Evolutionary conservation across 2,329 filamentous ascomycete genomes (phyloP).

Genomic region (Atkinsonella texensis): DNA sequence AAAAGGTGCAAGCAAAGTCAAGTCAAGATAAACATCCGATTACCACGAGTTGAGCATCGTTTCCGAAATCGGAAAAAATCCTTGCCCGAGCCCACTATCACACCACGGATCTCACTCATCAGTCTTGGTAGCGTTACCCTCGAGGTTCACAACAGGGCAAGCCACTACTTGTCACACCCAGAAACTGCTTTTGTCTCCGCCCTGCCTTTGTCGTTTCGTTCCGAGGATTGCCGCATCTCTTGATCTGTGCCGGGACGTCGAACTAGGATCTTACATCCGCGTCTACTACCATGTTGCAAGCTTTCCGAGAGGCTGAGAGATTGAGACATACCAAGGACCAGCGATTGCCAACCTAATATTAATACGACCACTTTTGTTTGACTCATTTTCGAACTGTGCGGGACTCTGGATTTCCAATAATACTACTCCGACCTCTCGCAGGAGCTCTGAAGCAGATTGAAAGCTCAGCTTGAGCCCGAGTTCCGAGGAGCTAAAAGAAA

Average conservation of each 20-base stretch:
- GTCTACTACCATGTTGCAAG: constrained; percentile 1
- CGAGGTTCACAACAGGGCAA: constrained; percentile 4
- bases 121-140: not conserved
- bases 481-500: too few species aligned
- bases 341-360: not conserved
- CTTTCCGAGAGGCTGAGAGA: not conserved
- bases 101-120: not conserved
- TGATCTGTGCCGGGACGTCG: not conserved
- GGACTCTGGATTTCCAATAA: too few species aligned
- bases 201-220: not conserved
- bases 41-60: not conserved
- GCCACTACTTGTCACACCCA: constrained; percentile 5
- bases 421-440: too few species aligned
- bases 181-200: not conserved
- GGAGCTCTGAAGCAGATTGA: too few species aligned
- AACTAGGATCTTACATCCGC: not conserved
- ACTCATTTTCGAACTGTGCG: too few species aligned
- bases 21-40: not conserved
- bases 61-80: not conserved
- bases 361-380: not conserved
- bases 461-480: too few species aligned
- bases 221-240: constrained; percentile 5
- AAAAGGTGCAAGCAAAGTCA: not conserved
- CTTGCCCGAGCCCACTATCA: constrained; percentile 2
- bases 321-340: not conserved